Base-by-base conservation (phyloP, 2,329 filamentous ascomycete species). In the Juglanconis oblonga region DNA sequence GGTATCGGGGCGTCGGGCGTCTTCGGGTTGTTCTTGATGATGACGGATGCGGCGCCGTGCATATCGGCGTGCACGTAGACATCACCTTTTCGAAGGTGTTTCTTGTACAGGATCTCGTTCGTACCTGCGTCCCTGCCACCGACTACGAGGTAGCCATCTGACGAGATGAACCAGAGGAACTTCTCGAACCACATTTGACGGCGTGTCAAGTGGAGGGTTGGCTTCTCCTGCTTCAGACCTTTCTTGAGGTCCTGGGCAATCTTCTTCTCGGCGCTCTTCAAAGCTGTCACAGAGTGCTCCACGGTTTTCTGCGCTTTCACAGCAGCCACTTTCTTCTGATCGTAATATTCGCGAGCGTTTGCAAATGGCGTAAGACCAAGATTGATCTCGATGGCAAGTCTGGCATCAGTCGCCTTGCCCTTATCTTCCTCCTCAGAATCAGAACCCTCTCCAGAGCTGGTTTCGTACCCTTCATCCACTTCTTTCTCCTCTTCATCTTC, bases 101-200 rank as follows among this genome's bases (percentile, higher is more conserved):
- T 86, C 63, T 88, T 87, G 76, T 98, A 99, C n/a, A 99, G 79
- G 45, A 93, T 88, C 72, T 99, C 95, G 68, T 90, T 92, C 71
- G 99, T 95, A 67, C 91, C 89, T 1, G 87, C 84, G 76, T 99
- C 95, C 63, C 91, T 92, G 14, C 92, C 94, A 49, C 87, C 94
- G 14, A 99, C 82, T 0, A 98, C 90, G 5, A 99, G 82, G 71
- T 98, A 97, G 4, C 94, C 93, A 70, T 99, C 95, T 0, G 92
- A 96, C 0, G 93, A 97, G 67, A 98, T 85, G 76, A 99, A 99
- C 83, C 92, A 98, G 33, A 87, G 80, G 68, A 97, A 99, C 74
- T 99, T 99, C 70, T 99, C 95, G 67, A 97, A 99, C 95, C 95
- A 99, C 68, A 93, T 84, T 65, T 88, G 89, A 69, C 87, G 89